These are phyloP conservation scores for Suaeda aralocaspica DNA, from an alignment of 148 eudicot species.

Conservation along the genomic window DNA sequence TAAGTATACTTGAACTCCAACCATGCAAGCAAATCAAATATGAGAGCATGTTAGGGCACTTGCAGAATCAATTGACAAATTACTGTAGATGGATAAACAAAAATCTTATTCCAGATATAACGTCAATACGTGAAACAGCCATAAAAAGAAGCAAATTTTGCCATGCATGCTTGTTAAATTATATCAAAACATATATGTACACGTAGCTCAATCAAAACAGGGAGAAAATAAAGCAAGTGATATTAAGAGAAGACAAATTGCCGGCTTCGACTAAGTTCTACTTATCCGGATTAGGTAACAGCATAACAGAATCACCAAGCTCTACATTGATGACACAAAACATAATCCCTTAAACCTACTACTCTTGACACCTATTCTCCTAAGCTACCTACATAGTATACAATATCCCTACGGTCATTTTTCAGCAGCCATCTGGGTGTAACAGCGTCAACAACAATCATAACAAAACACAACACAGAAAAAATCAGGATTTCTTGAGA, in stretches of 20 bases:
- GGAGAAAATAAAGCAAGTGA: neutral
- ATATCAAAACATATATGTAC: neutral
- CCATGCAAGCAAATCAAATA: conserved; percentile 1
- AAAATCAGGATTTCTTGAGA: no score
- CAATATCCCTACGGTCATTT: no score
- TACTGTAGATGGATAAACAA: neutral
- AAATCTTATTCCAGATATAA: neutral
- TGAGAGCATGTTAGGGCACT: neutral
- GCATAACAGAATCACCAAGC: neutral
- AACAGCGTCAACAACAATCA: no score
- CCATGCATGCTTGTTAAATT: neutral
- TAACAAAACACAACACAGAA: no score
- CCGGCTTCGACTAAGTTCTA: neutral
- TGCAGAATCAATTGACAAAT: neutral
- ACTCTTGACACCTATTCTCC: no score
- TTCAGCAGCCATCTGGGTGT: no score
- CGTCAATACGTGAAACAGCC: neutral
- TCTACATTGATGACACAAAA: neutral
- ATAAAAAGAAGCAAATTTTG: neutral
- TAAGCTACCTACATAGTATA: no score
- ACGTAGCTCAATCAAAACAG: neutral
- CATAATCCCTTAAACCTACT: neutral
- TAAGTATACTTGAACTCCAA: neutral
- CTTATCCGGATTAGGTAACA: neutral
- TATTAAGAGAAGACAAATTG: neutral